phyloP scores from a whole-genome alignment of 352 stramenopile species.

The Phytopythium montanum region DNA sequence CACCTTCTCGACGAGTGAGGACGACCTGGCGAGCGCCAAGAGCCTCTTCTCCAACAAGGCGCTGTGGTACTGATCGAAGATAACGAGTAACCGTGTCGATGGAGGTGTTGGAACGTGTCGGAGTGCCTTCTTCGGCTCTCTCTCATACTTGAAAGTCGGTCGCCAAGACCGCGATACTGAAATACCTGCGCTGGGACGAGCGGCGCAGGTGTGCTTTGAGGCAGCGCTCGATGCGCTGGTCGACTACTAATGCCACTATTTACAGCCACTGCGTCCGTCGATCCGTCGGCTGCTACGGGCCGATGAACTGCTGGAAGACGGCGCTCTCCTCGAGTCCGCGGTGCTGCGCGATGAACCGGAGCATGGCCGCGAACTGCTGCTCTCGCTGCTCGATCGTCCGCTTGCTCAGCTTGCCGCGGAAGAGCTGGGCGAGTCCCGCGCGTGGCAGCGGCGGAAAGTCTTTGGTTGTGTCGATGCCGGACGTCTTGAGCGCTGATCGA shows the following conservation, averaged over 20 bases:
- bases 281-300: conserved; percentile 9
- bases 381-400: conserved; percentile 42
- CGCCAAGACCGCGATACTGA: neutral
- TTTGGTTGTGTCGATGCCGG: conserved; percentile 21
- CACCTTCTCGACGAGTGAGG: conserved; percentile 12
- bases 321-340: conserved; percentile 31
- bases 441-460: conserved; percentile 34
- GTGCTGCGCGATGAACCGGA: conserved; percentile 44
- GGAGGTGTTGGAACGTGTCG: neutral
- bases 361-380: conserved; percentile 37
- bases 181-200: neutral
- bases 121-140: neutral
- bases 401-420: conserved; percentile 43
- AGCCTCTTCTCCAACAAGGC: conserved; percentile 26
- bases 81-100: no score
- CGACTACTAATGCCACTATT: conserved; percentile 6
- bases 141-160: no score
- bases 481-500: conserved; percentile 34
- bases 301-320: conserved; percentile 45
- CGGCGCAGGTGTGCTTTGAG: neutral
- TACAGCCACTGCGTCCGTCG: conserved; percentile 8
- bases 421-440: conserved; percentile 36
- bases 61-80: conserved; percentile 25
- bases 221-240: neutral
- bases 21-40: conserved; percentile 17